Evolutionary conservation across 805 yeast species (phyloP), one percentile per base, ranked within the genome.

Genomic region (Saccharomycopsis fodiens): DNA sequence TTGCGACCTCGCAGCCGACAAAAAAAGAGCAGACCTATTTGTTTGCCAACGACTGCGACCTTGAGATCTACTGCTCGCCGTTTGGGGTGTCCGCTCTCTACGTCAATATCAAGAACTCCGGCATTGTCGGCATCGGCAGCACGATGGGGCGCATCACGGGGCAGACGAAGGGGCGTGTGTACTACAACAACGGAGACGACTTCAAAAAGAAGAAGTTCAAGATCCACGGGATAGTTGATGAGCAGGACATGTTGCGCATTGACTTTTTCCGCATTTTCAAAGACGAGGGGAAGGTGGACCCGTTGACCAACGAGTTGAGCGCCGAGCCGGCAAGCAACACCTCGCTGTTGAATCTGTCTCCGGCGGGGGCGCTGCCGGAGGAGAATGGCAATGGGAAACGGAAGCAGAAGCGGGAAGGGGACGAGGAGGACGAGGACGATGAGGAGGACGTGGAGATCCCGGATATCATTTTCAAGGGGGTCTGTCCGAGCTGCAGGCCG

Each of bases 131-230:
- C 0, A 70, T 74, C 4, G 79, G 79, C 3, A 68, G 75, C 7
- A 73, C 78, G 15, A 72, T 74, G 78, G 78, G 78, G 5, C 60
- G 74, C 34, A 65, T 74, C n/a, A 72, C 78, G 0, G 79, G 79
- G 5, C 61, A 68, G 4, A 70, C 76, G 17, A 65, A 62, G 25
- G 79, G 79, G 1, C 60, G 60, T 43, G 62, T 74, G 5, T 74
- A 71, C 54, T 74, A 71, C 55, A 73, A 74, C 54, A 69, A 70
- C 48, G 53, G 68, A 30, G 67, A 67, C 32, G 78, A 73, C 53
- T 59, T 74, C 45, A 55, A 63, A 27, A 67, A 70, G 52, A 67
- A 67, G 45, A 72, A 73, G 50, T 74, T 70, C 56, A 73, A 74
- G 52, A 56, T 74, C 20, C 73, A 66, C 54, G 77, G 74, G 2